A percentile compares a stretch with the other conserved stretches of the same genome.
Conservation (phyloP, 176 grass and related monocot genomes). For the Typha latifolia region DNA sequence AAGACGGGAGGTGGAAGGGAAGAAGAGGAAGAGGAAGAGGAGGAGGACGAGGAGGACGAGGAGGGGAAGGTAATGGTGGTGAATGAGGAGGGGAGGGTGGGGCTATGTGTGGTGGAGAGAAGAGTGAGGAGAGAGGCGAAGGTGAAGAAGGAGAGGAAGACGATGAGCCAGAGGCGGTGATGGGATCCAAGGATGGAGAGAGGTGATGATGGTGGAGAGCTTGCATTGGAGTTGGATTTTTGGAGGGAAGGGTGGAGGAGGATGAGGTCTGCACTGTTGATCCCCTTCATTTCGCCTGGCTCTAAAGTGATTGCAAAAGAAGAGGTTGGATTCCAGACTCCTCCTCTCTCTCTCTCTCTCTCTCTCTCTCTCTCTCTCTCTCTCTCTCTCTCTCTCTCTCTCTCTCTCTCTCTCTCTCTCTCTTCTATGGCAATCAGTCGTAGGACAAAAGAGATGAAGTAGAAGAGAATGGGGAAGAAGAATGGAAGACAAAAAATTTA, state of each 20-base stretch:
- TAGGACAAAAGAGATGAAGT: too few relatives aligned
- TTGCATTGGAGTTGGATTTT: constrained; percentile 25
- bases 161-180: constrained; percentile 35
- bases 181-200: constrained; percentile 24
- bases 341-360: too few relatives aligned
- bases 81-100: neutral
- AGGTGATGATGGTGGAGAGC: constrained; percentile 18
- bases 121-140: constrained; percentile 69
- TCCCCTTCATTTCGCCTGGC: neutral
- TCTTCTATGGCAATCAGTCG: too few relatives aligned
- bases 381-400: too few relatives aligned
- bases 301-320: too few relatives aligned
- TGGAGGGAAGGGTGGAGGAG: constrained; percentile 11
- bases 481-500: too few relatives aligned
- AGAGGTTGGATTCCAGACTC: too few relatives aligned
- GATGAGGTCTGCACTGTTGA: constrained; percentile 7
- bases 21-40: neutral
- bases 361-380: too few relatives aligned
- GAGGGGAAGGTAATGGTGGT: neutral
- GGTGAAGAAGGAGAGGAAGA: constrained; percentile 59
- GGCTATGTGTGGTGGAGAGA: constrained; percentile 24
- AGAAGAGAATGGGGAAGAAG: too few relatives aligned
- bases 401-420: too few relatives aligned
- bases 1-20: constrained; percentile 5
- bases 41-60: neutral